Base-by-base conservation (phyloP, 768 basidiomycete genomes). In the Mycena indigotica region DNA sequence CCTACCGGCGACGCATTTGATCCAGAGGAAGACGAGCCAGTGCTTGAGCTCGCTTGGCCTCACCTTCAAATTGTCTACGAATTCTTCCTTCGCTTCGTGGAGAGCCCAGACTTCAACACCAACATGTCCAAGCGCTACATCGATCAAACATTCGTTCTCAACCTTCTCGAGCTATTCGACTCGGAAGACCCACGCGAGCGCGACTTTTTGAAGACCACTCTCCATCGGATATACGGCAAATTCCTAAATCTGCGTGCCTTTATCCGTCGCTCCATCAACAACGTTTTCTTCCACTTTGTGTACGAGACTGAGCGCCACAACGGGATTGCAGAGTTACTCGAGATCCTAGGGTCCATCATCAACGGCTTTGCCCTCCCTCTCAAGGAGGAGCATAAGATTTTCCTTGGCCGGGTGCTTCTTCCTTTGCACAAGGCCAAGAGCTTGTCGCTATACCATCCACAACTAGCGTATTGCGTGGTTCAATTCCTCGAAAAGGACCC, bases 261-360 rank as follows among this genome's bases (percentile, higher is more conserved):
- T 76, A 98, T 99, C 68, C 90, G 97, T 53, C 87, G 97, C 57
- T 48, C 46, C 46, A 48, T 48, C 12, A 48, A 48, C 46, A 48
- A 48, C 23, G 46, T 48, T n/a, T 48, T 48, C 25, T 48, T 48
- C 46, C 46, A 48, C 46, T 99, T 98, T 78, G 82, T 98, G 66
- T 99, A 99, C 75, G 97, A 99, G 73, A 94, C 95, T 1, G 97
- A 99, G 71, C 87, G 97, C 46, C 96, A 99, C 80, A 99, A 99
- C 70, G 97, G 97, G 30, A 98, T 99, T 65, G 97, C 97, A 26
- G 97, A 99, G 71, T 84, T 99, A 49, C 80, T 99, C 54, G 97
- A 99, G 74, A 99, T 99, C 59, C 82, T 99, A 45, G 97, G 97
- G 13, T 98, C 95, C 23, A 99, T 99, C 76, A 99, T 99, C 83